Evolutionary conservation across 495 filamentous ascomycete species (phyloP), one percentile per base, ranked within the genome.

Genomic region (Penicillium alfredii): DNA sequence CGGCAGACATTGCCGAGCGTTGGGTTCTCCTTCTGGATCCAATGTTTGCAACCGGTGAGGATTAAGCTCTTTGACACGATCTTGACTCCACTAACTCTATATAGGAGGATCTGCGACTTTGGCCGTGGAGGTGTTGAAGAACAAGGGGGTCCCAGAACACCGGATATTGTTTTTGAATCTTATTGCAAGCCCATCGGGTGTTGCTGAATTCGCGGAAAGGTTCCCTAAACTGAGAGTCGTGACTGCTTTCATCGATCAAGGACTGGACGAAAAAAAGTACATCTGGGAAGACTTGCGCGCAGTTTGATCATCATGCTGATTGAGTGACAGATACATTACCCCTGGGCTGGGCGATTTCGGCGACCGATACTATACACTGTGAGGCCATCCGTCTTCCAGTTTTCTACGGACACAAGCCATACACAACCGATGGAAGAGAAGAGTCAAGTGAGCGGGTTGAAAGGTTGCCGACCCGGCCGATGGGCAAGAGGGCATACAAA

Each of bases 21-120:
- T 97, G 89, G 86, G 89, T 95, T 18, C 72, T 98, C 17, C 70
- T 98, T n/a, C 70, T 98, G 20, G 93, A 98, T 57, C 92, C 93
- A 2, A 98, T 98, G 92, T 89, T 98, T 65, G 92, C 92, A 31
- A 97, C 92, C 45, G 92, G 90, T 89, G 61, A 55, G 73, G 58
- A 14, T 3, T 17, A 29, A n/a, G 23, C 12, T 29, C 30, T 24
- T 30, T 33, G 12, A 24, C 17, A 21, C 19, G 15, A 25, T 8
- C 24, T 13, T 6, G 6, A 10, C n/a, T 23, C 6, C 27, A 29
- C 51, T 54, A 23, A 59, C 17, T 6, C 25, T 4, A 14, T 40
- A 21, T 46, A 94, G 88, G 88, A 47, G 92, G 92, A 27, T 96
- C 89, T 15, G 92, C 92, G 10, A 93, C 88, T 15, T 89, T 98